Conservation (phyloP, 176 grass and related monocot genomes). For the Cymbopogon citratus region DNA sequence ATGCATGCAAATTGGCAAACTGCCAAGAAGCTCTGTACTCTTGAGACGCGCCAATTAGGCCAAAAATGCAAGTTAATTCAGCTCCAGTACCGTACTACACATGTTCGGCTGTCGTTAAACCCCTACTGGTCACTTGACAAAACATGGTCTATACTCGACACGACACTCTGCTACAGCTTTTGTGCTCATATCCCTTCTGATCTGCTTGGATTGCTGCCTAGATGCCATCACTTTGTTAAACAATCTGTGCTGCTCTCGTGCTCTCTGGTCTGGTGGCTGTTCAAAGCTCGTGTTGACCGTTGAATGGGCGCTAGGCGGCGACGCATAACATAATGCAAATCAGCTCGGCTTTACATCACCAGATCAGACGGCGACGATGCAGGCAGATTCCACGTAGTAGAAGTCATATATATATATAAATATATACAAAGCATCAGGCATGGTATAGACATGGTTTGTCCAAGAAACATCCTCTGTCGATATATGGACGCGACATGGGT, state of each 20-base stretch:
- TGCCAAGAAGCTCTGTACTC: slow-evolving; percentile 1
- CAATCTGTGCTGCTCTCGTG: slow-evolving; percentile 16
- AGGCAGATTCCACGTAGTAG: slow-evolving; percentile 12
- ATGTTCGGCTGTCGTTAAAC: not conserved
- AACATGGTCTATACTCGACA: slow-evolving; percentile 15
- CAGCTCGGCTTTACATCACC: not conserved
- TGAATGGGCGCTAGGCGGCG: not conserved
- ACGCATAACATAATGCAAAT: not conserved
- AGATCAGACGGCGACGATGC: not conserved
- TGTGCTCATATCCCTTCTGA: slow-evolving; percentile 6
- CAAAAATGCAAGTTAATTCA: not conserved
- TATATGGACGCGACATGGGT: slow-evolving; percentile 12
- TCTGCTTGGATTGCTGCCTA: slow-evolving; percentile 5
- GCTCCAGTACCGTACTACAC: not conserved
- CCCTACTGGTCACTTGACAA: slow-evolving; percentile 5
- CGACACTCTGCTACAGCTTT: not conserved
- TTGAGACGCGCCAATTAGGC: slow-evolving; percentile 8
- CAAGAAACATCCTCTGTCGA: slow-evolving; percentile 26
- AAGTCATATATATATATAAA: not conserved
- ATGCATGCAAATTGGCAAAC: slow-evolving; percentile 20
- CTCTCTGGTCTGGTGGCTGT: slow-evolving; percentile 25
- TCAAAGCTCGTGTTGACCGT: slow-evolving; percentile 40
- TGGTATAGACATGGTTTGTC: not conserved
- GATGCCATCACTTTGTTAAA: slow-evolving; percentile 33
- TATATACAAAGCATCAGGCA: not conserved